These are phyloP conservation scores for Fusarium paranaense DNA, from an alignment of 2,329 filamentous ascomycete genomes.

Conservation along the genomic window DNA sequence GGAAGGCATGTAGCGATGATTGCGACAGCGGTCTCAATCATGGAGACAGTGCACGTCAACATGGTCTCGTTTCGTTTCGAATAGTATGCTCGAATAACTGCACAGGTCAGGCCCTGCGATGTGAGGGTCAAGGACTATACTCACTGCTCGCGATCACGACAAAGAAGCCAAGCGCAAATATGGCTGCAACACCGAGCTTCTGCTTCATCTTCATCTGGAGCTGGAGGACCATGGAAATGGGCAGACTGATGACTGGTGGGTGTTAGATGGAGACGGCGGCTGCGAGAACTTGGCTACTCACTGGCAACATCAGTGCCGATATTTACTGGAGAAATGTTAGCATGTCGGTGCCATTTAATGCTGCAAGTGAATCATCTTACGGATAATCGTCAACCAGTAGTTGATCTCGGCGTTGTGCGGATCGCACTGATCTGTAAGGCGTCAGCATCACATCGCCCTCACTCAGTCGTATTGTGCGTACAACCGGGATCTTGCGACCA, in stretches of 20 bases:
- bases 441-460: background rate
- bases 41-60: conserved; percentile 53
- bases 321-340: conserved; percentile 24
- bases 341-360: background rate
- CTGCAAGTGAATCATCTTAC: background rate
- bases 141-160: conserved; percentile 48
- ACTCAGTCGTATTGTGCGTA: background rate
- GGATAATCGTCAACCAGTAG: conserved; percentile 39
- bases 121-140: background rate
- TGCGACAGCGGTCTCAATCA: conserved; percentile 53
- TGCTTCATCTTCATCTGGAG: conserved; percentile 50
- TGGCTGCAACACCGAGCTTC: conserved; percentile 47
- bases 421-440: conserved; percentile 33
- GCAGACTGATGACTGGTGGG: conserved; percentile 45
- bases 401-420: conserved; percentile 27
- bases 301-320: conserved; percentile 38
- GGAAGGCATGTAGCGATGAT: conserved; percentile 56
- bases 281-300: conserved; percentile 2
- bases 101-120: background rate
- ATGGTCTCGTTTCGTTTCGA: conserved; percentile 50
- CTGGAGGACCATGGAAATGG: conserved; percentile 50
- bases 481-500: conserved; percentile 46
- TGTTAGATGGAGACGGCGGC: background rate
- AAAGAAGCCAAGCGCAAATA: conserved; percentile 48
- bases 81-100: conserved; percentile 51